A percentile compares a stretch with the other conserved stretches of the same genome.
phyloP scores from a whole-genome alignment of 106 monocot species.

The Dendrobium nobile region DNA sequence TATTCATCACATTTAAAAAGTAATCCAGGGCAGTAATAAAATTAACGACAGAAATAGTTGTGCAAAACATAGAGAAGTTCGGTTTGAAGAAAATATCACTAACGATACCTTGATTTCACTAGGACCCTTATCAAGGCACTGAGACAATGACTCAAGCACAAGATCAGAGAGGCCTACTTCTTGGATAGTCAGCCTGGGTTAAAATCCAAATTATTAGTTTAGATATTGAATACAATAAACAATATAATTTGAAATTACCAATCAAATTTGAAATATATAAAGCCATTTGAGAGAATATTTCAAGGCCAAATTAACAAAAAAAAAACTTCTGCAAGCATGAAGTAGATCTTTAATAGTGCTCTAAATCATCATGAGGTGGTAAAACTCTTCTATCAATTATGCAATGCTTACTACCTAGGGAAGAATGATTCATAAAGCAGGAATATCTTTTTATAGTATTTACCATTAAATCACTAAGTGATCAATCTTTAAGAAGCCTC shows the following conservation, averaged over 20 bases:
- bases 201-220: neutral
- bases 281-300: neutral
- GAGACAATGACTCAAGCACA: conserved; percentile 48
- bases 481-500: neutral
- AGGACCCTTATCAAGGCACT: conserved; percentile 52
- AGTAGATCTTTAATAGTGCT: neutral
- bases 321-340: neutral
- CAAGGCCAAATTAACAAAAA: neutral
- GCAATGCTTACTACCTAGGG: neutral
- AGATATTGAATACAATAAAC: neutral
- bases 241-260: neutral
- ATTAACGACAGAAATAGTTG: neutral
- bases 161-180: conserved; percentile 63
- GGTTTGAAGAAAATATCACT: neutral
- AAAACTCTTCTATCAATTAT: neutral
- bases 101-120: conserved; percentile 60
- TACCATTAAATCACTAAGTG: neutral
- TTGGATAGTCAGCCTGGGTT: conserved; percentile 65
- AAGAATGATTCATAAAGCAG: neutral
- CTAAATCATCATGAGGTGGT: neutral
- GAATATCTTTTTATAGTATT: neutral
- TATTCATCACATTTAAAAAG: conserved; percentile 7
- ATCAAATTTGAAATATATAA: neutral
- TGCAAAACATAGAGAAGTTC: neutral
- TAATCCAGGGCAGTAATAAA: neutral